Evolutionary conservation across 139 green algal genomes (phyloP).

Genomic region (Pedinophyceae sp.): DNA sequence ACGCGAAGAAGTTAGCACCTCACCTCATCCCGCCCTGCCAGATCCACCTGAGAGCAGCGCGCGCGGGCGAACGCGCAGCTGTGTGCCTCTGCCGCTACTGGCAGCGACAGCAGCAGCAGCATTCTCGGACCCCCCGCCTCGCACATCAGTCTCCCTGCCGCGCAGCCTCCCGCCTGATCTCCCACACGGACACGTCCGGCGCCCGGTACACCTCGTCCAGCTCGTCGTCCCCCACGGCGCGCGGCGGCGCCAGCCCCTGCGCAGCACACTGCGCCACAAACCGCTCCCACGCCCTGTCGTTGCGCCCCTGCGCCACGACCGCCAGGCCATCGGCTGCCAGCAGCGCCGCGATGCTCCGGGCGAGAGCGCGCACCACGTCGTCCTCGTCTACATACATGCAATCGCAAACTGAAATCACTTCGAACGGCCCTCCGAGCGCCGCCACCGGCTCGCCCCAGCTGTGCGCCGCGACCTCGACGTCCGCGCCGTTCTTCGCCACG

Average conservation of each 20-base stretch:
- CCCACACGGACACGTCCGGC: conserved; percentile 33
- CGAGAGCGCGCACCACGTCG: conserved; percentile 6
- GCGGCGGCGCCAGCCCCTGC: conserved; percentile 4
- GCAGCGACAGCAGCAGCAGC: no score
- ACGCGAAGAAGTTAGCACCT: no score
- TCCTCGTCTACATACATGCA: conserved; percentile 26
- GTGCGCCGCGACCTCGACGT: conserved; percentile 17
- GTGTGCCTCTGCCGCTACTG: no score
- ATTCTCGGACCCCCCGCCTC: no score
- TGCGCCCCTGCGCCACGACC: conserved; percentile 27
- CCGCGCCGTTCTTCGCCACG: conserved; percentile 26
- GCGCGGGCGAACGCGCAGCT: no score
- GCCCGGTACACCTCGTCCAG: conserved; percentile 32
- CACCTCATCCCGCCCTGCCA: no score
- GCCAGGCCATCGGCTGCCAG: background rate
- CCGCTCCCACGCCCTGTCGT: conserved; percentile 20
- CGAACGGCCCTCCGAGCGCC: conserved; percentile 12
- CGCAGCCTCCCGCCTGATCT: no score
- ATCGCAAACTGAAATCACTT: conserved; percentile 31
- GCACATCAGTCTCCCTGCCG: no score
- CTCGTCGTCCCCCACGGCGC: conserved; percentile 10
- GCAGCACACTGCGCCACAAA: conserved; percentile 19
- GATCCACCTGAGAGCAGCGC: no score
- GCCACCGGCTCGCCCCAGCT: conserved; percentile 16
- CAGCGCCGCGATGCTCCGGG: conserved; percentile 9